Evolutionary conservation across 352 stramenopile genomes (phyloP).

Genomic region (Phytophthora hibernalis): DNA sequence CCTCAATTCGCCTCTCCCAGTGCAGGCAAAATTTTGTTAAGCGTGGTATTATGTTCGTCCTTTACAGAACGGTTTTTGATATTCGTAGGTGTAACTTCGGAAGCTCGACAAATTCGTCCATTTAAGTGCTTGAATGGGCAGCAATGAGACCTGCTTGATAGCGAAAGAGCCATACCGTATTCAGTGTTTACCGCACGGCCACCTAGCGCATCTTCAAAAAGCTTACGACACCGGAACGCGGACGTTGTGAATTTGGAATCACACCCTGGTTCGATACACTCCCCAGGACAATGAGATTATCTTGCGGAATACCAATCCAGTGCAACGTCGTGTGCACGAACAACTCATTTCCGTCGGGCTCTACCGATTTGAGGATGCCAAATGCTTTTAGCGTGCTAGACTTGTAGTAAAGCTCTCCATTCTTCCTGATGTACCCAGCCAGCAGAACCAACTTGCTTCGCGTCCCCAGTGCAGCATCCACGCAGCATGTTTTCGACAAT

Average conservation of each 20-base stretch:
- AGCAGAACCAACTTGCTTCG: constrained; percentile 35
- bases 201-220: constrained; percentile 27
- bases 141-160: background rate
- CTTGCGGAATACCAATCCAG: constrained; percentile 15
- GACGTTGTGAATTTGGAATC: constrained; percentile 3
- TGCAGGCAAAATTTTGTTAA: constrained; percentile 2
- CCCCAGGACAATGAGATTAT: constrained; percentile 24
- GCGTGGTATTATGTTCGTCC: background rate
- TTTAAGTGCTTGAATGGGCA: constrained; percentile 1
- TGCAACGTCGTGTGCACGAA: constrained; percentile 24
- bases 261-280: constrained; percentile 12
- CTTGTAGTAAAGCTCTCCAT: constrained; percentile 27
- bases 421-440: constrained; percentile 26
- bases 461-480: constrained; percentile 23
- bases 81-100: constrained; percentile 5
- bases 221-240: constrained; percentile 11
- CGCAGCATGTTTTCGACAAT: constrained; percentile 19
- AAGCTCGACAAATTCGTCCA: background rate
- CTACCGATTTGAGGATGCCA: constrained; percentile 24
- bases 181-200: background rate
- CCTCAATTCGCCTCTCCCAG: background rate
- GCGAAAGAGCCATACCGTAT: background rate
- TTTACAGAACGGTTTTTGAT: background rate
- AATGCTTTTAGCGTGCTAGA: constrained; percentile 29
- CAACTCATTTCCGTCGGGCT: constrained; percentile 16